Evolutionary conservation across 116 monocot genomes (phyloP), one percentile per base, ranked within the genome.

Genomic region (Papilionanthe hybrid): DNA sequence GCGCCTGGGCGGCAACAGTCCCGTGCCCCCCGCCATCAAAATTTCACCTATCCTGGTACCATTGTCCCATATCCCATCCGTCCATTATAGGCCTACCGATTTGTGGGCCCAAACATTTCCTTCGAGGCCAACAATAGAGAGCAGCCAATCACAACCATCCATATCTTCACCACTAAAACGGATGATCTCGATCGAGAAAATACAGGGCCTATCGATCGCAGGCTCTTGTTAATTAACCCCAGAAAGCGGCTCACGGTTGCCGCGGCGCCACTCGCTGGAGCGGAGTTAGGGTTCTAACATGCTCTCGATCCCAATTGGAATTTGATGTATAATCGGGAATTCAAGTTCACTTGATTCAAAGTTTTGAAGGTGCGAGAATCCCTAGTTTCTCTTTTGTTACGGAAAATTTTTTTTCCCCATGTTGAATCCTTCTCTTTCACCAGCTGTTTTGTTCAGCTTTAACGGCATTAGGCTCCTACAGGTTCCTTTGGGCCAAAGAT

Each of bases 221-320:
- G 56, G 78, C 78, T 53, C 78, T 77, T 53, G 77, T 53, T 82
- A 78, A 44, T 69, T 77, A 69, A 77, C 43, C 72, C 72, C 1
- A 5, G 28, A 44, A 68, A 44, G 77, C 57, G 82, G 82, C 71
- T 15, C 77, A 72, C 56, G 72, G 55, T 72, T 22, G 71, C 41
- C 47, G 13, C 28, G 12, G 45, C 71, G 71, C 71, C 71, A 71
- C 18, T 41, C 37, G 37, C 29, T 2, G 6, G 11, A 41, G 11
- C 41, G 3, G 71, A 71, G 42, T 42, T 73, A 44, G 73, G 73
- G 44, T 73, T 73, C 73, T 53, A 53, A 53, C 53, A 3, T 17
- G 4, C 43, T n/a, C 22, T 73, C 44, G 73, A 73, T n/a, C 22
- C 20, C 19, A 19, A 20, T 43, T 44, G 6, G 19, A 45, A 42